Conservation (phyloP, 306 rosid genomes). For the Pyrus communis region DNA sequence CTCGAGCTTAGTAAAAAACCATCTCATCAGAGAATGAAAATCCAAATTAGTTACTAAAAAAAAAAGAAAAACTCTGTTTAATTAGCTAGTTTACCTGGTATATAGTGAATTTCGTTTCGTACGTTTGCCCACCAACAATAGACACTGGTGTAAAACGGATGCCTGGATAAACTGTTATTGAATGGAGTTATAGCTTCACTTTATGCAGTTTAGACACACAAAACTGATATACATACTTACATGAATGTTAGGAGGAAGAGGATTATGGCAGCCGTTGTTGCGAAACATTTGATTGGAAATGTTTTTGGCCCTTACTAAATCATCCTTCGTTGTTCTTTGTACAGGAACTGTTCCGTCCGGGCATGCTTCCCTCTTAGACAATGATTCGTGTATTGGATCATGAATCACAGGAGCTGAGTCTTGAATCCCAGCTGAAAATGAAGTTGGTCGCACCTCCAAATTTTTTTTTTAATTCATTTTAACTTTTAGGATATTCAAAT, state of each 20-base stretch:
- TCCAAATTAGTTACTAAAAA: neutral
- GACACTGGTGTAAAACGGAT: neutral
- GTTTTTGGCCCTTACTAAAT: slow-evolving; percentile 4
- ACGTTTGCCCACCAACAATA: neutral
- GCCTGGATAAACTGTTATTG: neutral
- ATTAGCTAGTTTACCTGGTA: neutral
- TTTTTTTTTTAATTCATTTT: neutral
- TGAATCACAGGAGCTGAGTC: neutral
- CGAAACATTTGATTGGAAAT: neutral
- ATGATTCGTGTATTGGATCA: neutral
- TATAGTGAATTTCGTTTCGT: neutral
- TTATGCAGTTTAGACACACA: too few relatives aligned
- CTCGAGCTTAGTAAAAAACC: too few relatives aligned
- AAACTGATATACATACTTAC: neutral
- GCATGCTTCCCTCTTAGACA: neutral
- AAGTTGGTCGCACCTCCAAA: slow-evolving; percentile 1
- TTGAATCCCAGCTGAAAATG: neutral
- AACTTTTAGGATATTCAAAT: neutral
- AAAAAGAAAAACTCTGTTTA: too few relatives aligned
- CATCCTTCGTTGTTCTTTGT: slow-evolving; percentile 2
- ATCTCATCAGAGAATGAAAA: too few relatives aligned
- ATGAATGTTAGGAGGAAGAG: neutral
- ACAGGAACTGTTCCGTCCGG: slow-evolving; percentile 16
- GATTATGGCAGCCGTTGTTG: neutral
- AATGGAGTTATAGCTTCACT: neutral